A percentile compares a stretch with the other conserved stretches of the same genome.
Evolutionary conservation across 176 grass and related monocot species (phyloP).

Genomic region (Lolium perenne): DNA sequence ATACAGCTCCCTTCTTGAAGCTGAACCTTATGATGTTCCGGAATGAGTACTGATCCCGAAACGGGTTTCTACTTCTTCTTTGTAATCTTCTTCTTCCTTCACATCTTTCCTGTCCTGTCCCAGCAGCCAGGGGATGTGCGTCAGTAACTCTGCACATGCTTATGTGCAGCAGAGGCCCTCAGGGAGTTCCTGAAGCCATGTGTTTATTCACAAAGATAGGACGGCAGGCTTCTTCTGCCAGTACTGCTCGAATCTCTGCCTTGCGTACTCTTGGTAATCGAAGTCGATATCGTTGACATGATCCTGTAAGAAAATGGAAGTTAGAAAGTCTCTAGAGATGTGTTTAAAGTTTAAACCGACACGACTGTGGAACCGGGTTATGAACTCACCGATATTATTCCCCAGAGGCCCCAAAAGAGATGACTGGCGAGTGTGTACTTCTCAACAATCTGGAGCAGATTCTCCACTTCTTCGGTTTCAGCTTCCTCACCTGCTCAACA

Average conservation of each 20-base stretch:
- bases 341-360: neutral
- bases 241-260: constrained; percentile 90
- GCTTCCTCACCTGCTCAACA: constrained; percentile 69
- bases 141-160: too few relatives aligned
- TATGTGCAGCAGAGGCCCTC: too few relatives aligned
- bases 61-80: constrained; percentile 27
- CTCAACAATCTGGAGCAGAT: constrained; percentile 71
- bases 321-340: constrained; percentile 19
- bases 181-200: constrained; percentile 40
- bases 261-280: constrained; percentile 94
- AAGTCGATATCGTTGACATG: constrained; percentile 97
- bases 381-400: constrained; percentile 86
- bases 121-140: too few relatives aligned
- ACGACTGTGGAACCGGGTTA: neutral
- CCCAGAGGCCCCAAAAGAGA: constrained; percentile 93
- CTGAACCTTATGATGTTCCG: constrained; percentile 6
- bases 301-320: constrained; percentile 52
- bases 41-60: constrained; percentile 23
- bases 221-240: constrained; percentile 68
- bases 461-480: constrained; percentile 57
- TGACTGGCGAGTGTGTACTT: constrained; percentile 85
- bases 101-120: constrained; percentile 2
- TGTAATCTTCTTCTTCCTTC: neutral
- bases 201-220: constrained; percentile 39
- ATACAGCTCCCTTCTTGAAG: constrained; percentile 39